phyloP scores from a whole-genome alignment of 2,329 filamentous ascomycete genomes.

The Paecilomyces sp. region DNA sequence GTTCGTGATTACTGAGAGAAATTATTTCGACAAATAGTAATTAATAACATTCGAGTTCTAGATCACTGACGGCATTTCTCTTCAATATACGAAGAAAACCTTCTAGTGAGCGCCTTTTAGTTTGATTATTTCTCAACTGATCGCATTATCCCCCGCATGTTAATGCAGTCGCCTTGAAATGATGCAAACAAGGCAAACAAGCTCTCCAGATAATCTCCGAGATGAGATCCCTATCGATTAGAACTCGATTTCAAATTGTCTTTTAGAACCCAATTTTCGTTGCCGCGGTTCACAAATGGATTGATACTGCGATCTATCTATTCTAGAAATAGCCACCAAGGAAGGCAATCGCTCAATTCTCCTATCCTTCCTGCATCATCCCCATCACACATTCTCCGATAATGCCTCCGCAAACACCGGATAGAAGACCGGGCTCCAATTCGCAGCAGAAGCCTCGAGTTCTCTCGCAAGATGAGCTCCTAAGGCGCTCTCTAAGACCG shows the following conservation, averaged over 20 bases:
- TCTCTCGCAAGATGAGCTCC: neutral
- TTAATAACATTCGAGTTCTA: too few species aligned
- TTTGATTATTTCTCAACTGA: neutral
- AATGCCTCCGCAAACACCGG: neutral
- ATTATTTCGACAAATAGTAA: too few species aligned
- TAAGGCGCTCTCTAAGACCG: neutral
- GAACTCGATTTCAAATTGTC: neutral
- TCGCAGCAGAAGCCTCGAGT: neutral
- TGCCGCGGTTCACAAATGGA: neutral
- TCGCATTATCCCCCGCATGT: neutral
- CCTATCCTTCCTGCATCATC: neutral
- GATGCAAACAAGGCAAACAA: conserved; percentile 14
- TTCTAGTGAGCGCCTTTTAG: neutral
- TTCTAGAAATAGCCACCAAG: neutral
- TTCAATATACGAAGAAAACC: neutral
- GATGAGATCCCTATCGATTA: neutral
- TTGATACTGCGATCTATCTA: neutral
- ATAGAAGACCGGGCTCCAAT: neutral
- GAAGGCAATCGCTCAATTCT: neutral
- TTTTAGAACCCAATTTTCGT: neutral
- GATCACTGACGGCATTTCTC: too few species aligned
- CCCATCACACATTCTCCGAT: neutral
- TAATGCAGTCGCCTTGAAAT: neutral
- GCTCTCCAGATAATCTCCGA: conserved; percentile 3
- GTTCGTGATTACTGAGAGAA: too few species aligned